Percentiles rank a stretch among this genome's conserved stretches.
phyloP scores from a whole-genome alignment of 2,329 filamentous ascomycete genomes.

The Clonostachys solani region DNA sequence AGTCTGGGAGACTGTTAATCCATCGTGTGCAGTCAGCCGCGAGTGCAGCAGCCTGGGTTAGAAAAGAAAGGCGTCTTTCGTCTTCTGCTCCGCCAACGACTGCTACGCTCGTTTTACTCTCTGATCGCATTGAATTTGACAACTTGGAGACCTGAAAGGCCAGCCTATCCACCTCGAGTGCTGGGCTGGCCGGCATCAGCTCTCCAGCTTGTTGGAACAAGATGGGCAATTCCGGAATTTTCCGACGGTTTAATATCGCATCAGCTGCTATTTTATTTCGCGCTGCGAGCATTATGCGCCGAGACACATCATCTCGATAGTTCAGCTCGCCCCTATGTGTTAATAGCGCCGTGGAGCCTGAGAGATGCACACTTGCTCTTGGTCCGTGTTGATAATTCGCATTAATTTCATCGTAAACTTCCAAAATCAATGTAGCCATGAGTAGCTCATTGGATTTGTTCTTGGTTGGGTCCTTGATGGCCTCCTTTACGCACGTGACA shows the following conservation, averaged over 20 bases:
- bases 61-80: not conserved
- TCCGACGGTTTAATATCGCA: not conserved
- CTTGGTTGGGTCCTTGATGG: not conserved
- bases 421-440: not conserved
- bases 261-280: not conserved
- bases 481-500: not conserved
- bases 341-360: not conserved
- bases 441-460: not conserved
- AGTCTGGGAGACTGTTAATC: not conserved
- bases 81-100: not conserved
- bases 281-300: not conserved
- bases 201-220: not conserved
- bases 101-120: not conserved
- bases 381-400: not conserved
- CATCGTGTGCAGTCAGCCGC: not conserved
- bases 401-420: not conserved
- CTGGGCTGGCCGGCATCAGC: not conserved
- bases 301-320: not conserved
- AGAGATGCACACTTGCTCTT: not conserved
- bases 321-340: not conserved
- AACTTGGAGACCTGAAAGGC: not conserved
- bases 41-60: not conserved
- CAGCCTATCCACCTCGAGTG: not conserved
- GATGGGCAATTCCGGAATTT: not conserved
- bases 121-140: not conserved